Evolutionary conservation across 768 basidiomycete genomes (phyloP).

Genomic region (Boletus rex-veris): DNA sequence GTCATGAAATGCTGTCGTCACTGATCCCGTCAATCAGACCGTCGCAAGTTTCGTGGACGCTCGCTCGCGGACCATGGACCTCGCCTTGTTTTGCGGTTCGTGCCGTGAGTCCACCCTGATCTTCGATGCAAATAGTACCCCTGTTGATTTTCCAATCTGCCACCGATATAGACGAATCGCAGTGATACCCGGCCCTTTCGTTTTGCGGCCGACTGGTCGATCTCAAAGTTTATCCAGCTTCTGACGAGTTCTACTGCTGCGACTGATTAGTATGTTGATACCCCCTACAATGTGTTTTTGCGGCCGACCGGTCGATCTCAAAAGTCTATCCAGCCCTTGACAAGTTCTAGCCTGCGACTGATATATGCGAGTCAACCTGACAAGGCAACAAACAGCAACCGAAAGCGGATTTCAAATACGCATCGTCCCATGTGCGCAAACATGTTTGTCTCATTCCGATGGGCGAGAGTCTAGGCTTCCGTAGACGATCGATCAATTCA

Average conservation of each 20-base stretch:
- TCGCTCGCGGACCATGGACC: background rate
- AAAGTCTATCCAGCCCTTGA: conserved; percentile 1
- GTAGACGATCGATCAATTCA: conserved; percentile 10
- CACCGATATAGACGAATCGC: background rate
- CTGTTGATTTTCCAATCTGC: background rate
- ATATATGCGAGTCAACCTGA: background rate
- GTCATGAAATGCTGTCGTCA: too few relatives aligned
- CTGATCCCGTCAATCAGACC: background rate
- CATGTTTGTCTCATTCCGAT: background rate
- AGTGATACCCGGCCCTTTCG: too few relatives aligned
- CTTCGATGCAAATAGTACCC: background rate
- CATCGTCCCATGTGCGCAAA: background rate
- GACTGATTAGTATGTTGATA: background rate
- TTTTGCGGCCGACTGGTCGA: background rate
- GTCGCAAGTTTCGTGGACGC: background rate
- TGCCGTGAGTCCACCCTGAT: background rate
- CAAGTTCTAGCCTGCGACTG: background rate
- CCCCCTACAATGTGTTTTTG: too few relatives aligned
- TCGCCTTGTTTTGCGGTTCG: background rate
- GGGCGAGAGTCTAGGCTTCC: conserved; percentile 2
- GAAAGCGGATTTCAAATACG: conserved; percentile 16
- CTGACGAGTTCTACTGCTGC: conserved; percentile 1
- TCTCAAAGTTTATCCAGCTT: background rate
- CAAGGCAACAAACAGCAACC: background rate
- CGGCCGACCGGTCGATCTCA: background rate